Evolutionary conservation across 495 filamentous ascomycete genomes (phyloP), one percentile per base, ranked within the genome.

Genomic region (Halenospora varia): DNA sequence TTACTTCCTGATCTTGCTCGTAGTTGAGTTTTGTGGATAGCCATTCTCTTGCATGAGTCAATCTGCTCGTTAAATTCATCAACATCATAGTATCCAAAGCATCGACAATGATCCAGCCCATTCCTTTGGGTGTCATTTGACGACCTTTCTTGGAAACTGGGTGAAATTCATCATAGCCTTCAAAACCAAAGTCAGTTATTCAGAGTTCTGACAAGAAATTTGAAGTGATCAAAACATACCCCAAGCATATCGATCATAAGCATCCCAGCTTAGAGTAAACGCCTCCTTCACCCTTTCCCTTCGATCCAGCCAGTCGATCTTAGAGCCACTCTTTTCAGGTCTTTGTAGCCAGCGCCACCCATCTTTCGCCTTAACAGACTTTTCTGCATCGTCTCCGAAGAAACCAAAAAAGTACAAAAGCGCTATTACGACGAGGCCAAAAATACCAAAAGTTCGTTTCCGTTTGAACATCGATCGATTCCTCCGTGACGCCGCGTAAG

Each of bases 71-170:
- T 46, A 96, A 76, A 66, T 99, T 99, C 94, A 99, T 99, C 53
- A 99, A 73, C 76, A 99, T 97, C 78, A 97, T 75, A 15, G 94
- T 97, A 69, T 99, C 94, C 46, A 99, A 75, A 46, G 92, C 84
- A 73, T 99, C 95, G 25, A 99, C 87, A 50, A 99, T 97, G 58
- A 97, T 97, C 95, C 95, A 99, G 6, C 94, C 94, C 70, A 99
- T 73, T 23, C 89, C 89, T 54, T 86, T 81, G 2, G 85, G 80
- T 10, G 87, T 82, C 90, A 97, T 97, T 54, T 96, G 83, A 35
- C 73, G 73, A 49, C 89, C 88, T n/a, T 70, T 83, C 69, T 92
- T 94, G 0, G 88, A 83, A 39, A 92, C 65, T 15, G 94, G 95
- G 59, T 87, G 82, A 66, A 88, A 99, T 66, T 89, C 82, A 65